Base-by-base conservation (phyloP, 75 land plant genomes). In the Cupressus sempervirens region DNA sequence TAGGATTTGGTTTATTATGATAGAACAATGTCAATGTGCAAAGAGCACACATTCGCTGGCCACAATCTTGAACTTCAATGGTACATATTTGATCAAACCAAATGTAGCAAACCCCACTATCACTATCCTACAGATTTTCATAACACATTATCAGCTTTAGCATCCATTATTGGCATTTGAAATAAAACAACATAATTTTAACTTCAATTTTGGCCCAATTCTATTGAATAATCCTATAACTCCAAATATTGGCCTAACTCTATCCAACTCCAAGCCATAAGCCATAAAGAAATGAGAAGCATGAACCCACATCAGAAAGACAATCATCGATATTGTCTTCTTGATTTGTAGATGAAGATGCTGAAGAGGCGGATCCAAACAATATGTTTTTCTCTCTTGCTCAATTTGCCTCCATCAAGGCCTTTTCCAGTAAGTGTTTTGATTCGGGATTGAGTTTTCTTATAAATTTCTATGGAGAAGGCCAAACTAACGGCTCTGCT, bases 401-500 rank as follows among this genome's bases (percentile, higher is more conserved):
- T 83, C 82, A 84, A 86, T 96, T 96, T 16, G 97, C 98, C 84
- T 94, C 93, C 91, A 91, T 91, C 29, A 96, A 72, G 13, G 98
- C 98, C 38, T 83, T 83, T 90, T 96, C 97, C 82, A 96, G 76
- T 8, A 96, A 85, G 65, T 70, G 53, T 84, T 95, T 96, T 26
- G 97, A 93, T 3, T 95, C 95, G 26, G 90, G 90, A 84, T 94
- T 91, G 68, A 96, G 93, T 85, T 96, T 92, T 62, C 90, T 93
- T 29, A 96, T 93, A 90, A 96, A 95, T 86, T 96, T 96, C 86
- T 93, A 88, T 68, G 98, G 92, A 40, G 98, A 92, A 45, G 98
- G 98, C 98, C 98, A 96, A 35, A 96, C 97, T 72, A 96, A 89
- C 77, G 98, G 98, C 86, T 95, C 98, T 35, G 98, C 95, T 3